phyloP scores from a whole-genome alignment of 2,329 filamentous ascomycete species.

The Penicillium vulpinum region DNA sequence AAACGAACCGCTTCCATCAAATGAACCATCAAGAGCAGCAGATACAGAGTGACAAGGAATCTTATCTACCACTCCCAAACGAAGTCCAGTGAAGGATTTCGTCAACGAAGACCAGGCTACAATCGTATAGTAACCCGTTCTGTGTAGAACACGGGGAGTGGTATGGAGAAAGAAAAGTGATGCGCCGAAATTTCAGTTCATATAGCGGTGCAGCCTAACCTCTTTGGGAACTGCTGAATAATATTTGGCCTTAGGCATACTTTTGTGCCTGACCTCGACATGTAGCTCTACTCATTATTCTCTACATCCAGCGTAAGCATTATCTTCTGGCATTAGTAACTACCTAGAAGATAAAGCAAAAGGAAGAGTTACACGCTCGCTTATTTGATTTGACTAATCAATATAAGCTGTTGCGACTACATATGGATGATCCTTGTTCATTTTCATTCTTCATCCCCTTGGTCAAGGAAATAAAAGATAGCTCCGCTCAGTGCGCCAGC shows the following conservation, averaged over 20 bases:
- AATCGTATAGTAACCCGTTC: constrained; percentile 36
- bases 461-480: constrained; percentile 20
- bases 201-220: constrained; percentile 18
- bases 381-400: too few relatives aligned
- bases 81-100: constrained; percentile 42
- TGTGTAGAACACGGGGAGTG: constrained; percentile 46
- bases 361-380: too few relatives aligned
- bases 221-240: constrained; percentile 15
- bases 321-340: too few relatives aligned
- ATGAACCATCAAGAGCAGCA: constrained; percentile 74
- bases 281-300: too few relatives aligned
- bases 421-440: not conserved
- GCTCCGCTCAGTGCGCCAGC: constrained; percentile 29
- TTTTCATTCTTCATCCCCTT: not conserved
- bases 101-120: constrained; percentile 32
- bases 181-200: constrained; percentile 5
- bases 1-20: constrained; percentile 80
- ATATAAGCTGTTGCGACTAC: not conserved
- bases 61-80: constrained; percentile 63
- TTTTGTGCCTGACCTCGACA: not conserved
- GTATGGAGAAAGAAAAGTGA: constrained; percentile 28
- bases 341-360: not conserved
- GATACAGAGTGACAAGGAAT: constrained; percentile 70
- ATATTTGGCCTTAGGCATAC: not conserved
- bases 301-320: not conserved